Evolutionary conservation across 192 early-diverging fungal genomes (phyloP).

Genomic region (Coemansia sp.): DNA sequence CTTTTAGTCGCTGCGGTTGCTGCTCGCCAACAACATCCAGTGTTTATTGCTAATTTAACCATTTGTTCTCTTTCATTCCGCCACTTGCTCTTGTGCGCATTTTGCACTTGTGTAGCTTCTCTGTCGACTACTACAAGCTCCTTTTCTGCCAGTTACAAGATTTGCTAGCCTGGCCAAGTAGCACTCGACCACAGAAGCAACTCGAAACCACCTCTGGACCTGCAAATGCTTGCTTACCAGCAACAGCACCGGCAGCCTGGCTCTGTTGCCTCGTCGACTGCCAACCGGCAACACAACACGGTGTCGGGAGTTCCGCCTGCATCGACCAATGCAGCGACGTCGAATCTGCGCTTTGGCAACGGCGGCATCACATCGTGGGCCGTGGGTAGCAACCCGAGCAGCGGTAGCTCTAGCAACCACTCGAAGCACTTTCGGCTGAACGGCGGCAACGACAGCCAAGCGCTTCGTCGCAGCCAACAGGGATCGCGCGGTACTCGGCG

Average conservation of each 20-base stretch:
- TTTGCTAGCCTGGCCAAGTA: slow-evolving; percentile 4
- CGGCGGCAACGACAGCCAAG: slow-evolving; percentile 16
- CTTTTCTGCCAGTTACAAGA: background rate
- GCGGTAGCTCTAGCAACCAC: slow-evolving; percentile 19
- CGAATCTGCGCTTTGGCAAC: slow-evolving; percentile 50
- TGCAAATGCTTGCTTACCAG: slow-evolving; percentile 51
- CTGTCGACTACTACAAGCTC: background rate
- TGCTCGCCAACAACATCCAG: background rate
- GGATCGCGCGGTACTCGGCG: slow-evolving; percentile 35
- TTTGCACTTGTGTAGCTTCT: slow-evolving; percentile 1
- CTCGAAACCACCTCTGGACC: background rate
- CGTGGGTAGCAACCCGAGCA: slow-evolving; percentile 10
- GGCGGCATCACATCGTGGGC: slow-evolving; percentile 40
- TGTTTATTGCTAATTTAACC: background rate
- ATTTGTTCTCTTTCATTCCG: slow-evolving; percentile 2
- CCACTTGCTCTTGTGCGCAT: background rate
- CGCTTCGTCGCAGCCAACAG: slow-evolving; percentile 38
- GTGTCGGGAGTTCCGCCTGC: slow-evolving; percentile 38
- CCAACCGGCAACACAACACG: slow-evolving; percentile 9
- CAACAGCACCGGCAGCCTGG: slow-evolving; percentile 37
- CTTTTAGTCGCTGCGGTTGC: background rate
- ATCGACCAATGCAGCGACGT: slow-evolving; percentile 32
- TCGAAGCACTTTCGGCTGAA: slow-evolving; percentile 25
- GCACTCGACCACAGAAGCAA: background rate
- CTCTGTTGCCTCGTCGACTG: slow-evolving; percentile 15